Evolutionary conservation across 2,329 filamentous ascomycete species (phyloP).

Genomic region (Epichloe festucae): DNA sequence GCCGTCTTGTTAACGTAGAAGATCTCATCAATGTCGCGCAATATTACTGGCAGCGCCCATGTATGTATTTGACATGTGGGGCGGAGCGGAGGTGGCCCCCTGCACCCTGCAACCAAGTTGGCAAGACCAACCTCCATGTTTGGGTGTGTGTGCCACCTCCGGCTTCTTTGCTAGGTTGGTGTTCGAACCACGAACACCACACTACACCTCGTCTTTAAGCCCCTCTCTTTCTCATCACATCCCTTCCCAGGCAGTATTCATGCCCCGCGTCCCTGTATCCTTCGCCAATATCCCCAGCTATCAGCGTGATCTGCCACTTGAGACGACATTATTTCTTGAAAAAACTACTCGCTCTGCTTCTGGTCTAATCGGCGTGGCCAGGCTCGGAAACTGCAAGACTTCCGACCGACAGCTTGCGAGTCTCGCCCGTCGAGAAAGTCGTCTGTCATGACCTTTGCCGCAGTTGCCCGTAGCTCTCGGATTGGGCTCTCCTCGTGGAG

Average conservation of each 20-base stretch:
- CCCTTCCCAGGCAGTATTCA: background rate
- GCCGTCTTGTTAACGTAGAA: too few species aligned
- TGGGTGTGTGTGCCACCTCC: background rate
- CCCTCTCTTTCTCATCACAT: slow-evolving; percentile 3
- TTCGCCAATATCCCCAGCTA: background rate
- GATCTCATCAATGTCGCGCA: too few species aligned
- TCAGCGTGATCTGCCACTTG: background rate
- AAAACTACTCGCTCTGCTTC: background rate
- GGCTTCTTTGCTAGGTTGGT: background rate
- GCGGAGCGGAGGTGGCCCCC: too few species aligned
- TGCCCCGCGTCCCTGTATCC: background rate
- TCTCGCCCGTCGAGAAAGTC: background rate
- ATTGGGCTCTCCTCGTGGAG: slow-evolving; percentile 25
- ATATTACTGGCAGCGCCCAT: too few species aligned
- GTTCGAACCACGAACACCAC: slow-evolving; percentile 2
- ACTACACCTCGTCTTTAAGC: slow-evolving; percentile 1
- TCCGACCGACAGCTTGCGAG: background rate
- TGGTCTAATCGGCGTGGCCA: background rate
- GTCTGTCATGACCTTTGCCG: slow-evolving; percentile 28
- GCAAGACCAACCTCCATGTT: too few species aligned
- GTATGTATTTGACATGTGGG: too few species aligned
- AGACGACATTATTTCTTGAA: background rate
- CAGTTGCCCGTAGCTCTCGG: slow-evolving; percentile 29
- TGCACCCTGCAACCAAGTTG: too few species aligned
- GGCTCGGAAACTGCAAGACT: background rate